Conservation (phyloP, 2,329 filamentous ascomycete species). For the Aureobasidium leucospermi region DNA sequence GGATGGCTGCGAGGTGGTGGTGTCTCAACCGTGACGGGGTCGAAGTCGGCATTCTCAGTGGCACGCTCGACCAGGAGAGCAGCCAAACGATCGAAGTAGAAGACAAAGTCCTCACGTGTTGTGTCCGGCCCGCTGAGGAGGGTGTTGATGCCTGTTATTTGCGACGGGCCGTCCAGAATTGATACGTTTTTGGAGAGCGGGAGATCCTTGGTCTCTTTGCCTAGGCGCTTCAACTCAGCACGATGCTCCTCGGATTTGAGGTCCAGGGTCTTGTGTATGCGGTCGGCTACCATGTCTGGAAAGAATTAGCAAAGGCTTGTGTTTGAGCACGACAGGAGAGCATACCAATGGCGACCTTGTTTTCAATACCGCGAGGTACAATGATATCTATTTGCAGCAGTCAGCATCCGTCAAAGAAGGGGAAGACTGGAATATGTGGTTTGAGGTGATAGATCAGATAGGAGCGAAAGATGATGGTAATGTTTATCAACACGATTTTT, state of each 20-base stretch:
- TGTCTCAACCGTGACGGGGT: slow-evolving; percentile 55
- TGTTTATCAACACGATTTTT: slow-evolving; percentile 30
- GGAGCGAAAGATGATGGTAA: slow-evolving; percentile 28
- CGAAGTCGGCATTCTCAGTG: slow-evolving; percentile 63
- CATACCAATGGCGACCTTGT: slow-evolving; percentile 73
- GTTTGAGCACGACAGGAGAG: neutral
- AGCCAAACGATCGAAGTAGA: slow-evolving; percentile 88
- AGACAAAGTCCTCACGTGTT: slow-evolving; percentile 82
- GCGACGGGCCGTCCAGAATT: slow-evolving; percentile 66
- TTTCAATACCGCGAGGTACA: slow-evolving; percentile 89
- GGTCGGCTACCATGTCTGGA: slow-evolving; percentile 73
- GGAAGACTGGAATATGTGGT: neutral
- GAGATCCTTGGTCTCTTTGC: slow-evolving; percentile 61
- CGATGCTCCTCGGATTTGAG: slow-evolving; percentile 82
- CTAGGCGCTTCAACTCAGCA: slow-evolving; percentile 67
- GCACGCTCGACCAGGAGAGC: slow-evolving; percentile 80
- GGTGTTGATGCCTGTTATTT: slow-evolving; percentile 82
- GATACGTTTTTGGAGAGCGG: slow-evolving; percentile 69
- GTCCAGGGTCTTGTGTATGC: slow-evolving; percentile 78
- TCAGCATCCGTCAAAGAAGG: slow-evolving; percentile 15
- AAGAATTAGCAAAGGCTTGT: slow-evolving; percentile 37
- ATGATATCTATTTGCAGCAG: slow-evolving; percentile 62
- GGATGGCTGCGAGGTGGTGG: slow-evolving; percentile 57
- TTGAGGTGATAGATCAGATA: slow-evolving; percentile 24
- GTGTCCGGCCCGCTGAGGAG: slow-evolving; percentile 78